These are phyloP conservation scores for Dendrothele bispora DNA, from an alignment of 768 basidiomycete genomes.

Conservation along the genomic window DNA sequence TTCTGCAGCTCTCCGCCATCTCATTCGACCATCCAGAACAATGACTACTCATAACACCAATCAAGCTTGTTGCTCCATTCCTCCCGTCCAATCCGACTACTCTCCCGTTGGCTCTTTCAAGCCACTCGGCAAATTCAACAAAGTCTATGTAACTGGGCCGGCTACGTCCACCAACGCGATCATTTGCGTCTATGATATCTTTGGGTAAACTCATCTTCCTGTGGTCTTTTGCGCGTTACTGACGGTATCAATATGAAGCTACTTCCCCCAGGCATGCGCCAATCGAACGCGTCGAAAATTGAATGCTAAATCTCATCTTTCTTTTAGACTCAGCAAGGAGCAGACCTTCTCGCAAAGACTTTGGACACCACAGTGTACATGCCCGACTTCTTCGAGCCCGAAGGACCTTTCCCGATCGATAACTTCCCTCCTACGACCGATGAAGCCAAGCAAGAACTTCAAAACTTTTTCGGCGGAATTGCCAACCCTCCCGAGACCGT, in stretches of 20 bases:
- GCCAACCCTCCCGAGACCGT: constrained; percentile 42
- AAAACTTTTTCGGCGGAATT: constrained; percentile 57
- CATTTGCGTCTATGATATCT: constrained; percentile 63
- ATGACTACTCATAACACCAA: constrained; percentile 42
- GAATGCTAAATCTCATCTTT: not conserved
- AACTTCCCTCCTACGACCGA: constrained; percentile 56
- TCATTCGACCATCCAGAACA: constrained; percentile 31
- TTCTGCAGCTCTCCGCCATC: constrained; percentile 37
- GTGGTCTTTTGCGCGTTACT: no score
- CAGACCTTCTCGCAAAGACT: constrained; percentile 56
- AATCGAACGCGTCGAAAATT: not conserved
- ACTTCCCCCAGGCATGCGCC: constrained; percentile 45
- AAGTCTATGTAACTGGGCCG: constrained; percentile 53
- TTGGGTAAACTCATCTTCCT: constrained; percentile 40
- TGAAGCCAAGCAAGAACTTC: constrained; percentile 49
- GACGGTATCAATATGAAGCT: constrained; percentile 26
- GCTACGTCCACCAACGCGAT: constrained; percentile 48
- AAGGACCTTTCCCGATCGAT: constrained; percentile 45
- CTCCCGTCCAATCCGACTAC: constrained; percentile 54
- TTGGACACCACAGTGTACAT: constrained; percentile 58
- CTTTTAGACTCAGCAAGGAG: constrained; percentile 56
- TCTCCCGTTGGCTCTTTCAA: constrained; percentile 49
- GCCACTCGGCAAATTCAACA: constrained; percentile 46
- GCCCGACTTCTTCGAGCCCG: constrained; percentile 66
- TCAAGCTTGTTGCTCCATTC: constrained; percentile 53